A percentile compares a stretch with the other conserved stretches of the same genome.
Conservation (phyloP, 202 grass and related monocot genomes). For the Alloteropsis angusta region DNA sequence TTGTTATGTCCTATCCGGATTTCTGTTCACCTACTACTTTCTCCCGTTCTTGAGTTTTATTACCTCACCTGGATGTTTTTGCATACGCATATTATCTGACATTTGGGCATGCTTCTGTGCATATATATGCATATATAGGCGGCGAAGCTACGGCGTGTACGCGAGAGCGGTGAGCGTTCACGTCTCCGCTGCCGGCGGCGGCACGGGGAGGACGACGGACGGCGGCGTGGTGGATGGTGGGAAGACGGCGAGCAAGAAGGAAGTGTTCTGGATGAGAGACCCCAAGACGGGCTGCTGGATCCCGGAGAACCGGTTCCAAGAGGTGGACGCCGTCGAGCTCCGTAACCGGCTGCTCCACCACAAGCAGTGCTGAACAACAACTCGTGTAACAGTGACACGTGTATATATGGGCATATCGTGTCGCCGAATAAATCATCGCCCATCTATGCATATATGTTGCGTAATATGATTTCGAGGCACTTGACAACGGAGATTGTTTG, state of each 20-base stretch:
- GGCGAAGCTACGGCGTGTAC: not conserved
- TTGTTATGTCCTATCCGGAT: too few relatives aligned
- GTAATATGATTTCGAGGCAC: too few relatives aligned
- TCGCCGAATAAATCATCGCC: too few relatives aligned
- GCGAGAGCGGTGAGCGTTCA: not conserved
- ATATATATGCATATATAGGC: not conserved
- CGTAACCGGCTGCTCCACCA: constrained; percentile 14
- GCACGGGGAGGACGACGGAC: not conserved
- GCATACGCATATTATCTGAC: too few relatives aligned
- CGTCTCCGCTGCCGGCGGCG: not conserved
- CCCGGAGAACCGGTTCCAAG: constrained; percentile 38
- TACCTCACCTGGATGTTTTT: too few relatives aligned
- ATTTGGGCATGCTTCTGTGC: not conserved
- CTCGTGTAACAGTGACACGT: too few relatives aligned
- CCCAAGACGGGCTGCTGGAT: constrained; percentile 43
- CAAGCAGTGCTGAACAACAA: not conserved
- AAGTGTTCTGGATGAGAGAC: constrained; percentile 41
- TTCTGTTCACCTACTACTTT: too few relatives aligned
- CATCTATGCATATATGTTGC: too few relatives aligned
- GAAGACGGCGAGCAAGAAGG: not conserved
- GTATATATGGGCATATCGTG: too few relatives aligned
- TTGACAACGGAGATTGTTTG: too few relatives aligned
- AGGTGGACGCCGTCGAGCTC: constrained; percentile 47
- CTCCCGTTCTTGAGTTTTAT: too few relatives aligned
- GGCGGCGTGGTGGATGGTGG: not conserved